phyloP scores from a whole-genome alignment of 257 asterid genomes.

The Mentha longifolia region DNA sequence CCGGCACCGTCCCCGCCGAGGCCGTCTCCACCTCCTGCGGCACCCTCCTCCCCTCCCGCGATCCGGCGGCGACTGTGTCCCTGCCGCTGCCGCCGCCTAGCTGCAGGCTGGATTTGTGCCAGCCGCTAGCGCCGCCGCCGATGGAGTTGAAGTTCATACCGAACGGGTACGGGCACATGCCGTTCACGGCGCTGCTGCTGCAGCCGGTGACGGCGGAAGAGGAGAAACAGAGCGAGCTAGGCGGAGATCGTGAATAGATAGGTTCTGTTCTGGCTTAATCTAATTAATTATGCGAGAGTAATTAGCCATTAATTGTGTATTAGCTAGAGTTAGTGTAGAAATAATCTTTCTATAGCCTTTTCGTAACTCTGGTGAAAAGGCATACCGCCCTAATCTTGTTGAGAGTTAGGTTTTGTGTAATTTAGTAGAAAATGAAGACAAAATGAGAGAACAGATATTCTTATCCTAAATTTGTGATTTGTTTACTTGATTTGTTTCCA shows the following conservation, averaged over 20 bases:
- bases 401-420: background rate
- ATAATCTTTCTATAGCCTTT: slow-evolving; percentile 20
- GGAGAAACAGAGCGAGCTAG: slow-evolving; percentile 5
- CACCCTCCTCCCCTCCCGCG: slow-evolving; percentile 9
- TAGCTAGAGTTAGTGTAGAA: background rate
- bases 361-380: background rate
- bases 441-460: background rate
- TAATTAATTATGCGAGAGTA: slow-evolving; percentile 9
- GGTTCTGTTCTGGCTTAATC: slow-evolving; percentile 9
- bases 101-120: slow-evolving; percentile 58
- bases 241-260: slow-evolving; percentile 10
- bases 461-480: background rate
- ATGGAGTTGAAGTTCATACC: slow-evolving; percentile 45
- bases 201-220: slow-evolving; percentile 59
- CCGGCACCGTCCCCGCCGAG: slow-evolving; percentile 60
- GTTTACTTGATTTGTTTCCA: background rate
- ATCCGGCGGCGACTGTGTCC: slow-evolving; percentile 21
- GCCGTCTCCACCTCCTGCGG: slow-evolving; percentile 42
- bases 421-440: slow-evolving; percentile 21
- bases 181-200: slow-evolving; percentile 69
- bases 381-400: background rate
- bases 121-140: slow-evolving; percentile 34
- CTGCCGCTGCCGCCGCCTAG: slow-evolving; percentile 43
- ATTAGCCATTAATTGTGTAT: slow-evolving; percentile 17
- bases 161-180: slow-evolving; percentile 56